Conservation (phyloP, 208 protist genomes). For the Acanthamoeba royreba region DNA sequence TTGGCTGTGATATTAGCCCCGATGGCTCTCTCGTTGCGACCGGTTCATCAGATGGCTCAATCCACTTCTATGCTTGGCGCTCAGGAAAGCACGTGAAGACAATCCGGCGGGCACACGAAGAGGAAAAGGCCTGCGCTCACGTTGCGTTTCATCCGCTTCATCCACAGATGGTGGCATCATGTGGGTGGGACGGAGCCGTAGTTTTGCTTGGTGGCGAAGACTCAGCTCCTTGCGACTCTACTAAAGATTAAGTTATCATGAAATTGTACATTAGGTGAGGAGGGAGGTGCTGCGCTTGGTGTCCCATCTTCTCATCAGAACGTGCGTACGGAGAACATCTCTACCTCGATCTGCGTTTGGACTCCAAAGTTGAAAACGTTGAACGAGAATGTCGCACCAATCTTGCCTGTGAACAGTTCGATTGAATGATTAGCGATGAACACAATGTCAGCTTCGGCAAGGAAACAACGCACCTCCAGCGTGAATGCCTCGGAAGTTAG, state of each 20-base stretch:
- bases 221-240: neutral
- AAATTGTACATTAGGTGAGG: no score
- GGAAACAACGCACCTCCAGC: neutral
- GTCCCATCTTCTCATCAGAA: neutral
- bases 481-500: neutral
- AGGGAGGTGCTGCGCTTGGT: no score
- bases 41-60: neutral
- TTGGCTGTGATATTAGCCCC: neutral
- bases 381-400: neutral
- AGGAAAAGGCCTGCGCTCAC: neutral
- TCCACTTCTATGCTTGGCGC: neutral
- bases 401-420: neutral
- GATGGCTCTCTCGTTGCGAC: neutral
- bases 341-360: neutral
- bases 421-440: no score
- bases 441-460: no score
- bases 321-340: neutral
- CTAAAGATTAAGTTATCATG: no score
- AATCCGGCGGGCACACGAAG: neutral
- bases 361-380: neutral
- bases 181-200: neutral
- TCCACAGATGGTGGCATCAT: neutral
- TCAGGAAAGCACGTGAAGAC: neutral
- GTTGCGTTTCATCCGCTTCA: neutral
- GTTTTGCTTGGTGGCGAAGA: neutral